Percentiles rank a stretch among this genome's conserved stretches.
Evolutionary conservation across 495 filamentous ascomycete genomes (phyloP).

Genomic region (Penicillium lagena): DNA sequence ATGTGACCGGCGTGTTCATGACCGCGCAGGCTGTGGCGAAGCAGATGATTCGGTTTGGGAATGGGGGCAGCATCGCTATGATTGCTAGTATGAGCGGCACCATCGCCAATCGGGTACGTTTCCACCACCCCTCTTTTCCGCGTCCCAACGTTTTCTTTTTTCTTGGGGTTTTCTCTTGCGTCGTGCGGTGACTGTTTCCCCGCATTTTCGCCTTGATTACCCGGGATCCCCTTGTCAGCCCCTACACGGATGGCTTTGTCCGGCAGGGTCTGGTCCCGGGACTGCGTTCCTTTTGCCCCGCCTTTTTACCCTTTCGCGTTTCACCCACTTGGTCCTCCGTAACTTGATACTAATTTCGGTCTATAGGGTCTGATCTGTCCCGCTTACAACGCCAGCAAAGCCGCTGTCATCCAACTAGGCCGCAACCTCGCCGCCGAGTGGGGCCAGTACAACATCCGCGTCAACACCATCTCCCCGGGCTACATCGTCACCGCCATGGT

Average conservation of each 20-base stretch:
- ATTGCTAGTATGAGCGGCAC: constrained; percentile 71
- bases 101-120: constrained; percentile 57
- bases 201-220: not conserved
- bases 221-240: too few species aligned
- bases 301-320: too few species aligned
- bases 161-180: too few species aligned
- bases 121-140: constrained; percentile 1
- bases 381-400: constrained; percentile 89
- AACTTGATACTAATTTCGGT: too few species aligned
- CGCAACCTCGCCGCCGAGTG: constrained; percentile 85
- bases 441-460: constrained; percentile 81
- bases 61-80: constrained; percentile 64
- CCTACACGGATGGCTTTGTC: too few species aligned
- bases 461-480: constrained; percentile 91
- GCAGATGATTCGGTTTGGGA: constrained; percentile 70
- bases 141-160: not conserved
- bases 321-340: too few species aligned
- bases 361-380: constrained; percentile 61
- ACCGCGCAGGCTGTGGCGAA: constrained; percentile 64
- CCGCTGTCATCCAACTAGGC: constrained; percentile 75
- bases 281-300: too few species aligned
- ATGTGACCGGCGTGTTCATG: constrained; percentile 74
- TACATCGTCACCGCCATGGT: constrained; percentile 96
- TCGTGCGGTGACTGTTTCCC: not conserved
- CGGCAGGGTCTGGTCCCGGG: too few species aligned